Evolutionary conservation across 345 rosid species (phyloP).

Genomic region (Syzygium oleosum): DNA sequence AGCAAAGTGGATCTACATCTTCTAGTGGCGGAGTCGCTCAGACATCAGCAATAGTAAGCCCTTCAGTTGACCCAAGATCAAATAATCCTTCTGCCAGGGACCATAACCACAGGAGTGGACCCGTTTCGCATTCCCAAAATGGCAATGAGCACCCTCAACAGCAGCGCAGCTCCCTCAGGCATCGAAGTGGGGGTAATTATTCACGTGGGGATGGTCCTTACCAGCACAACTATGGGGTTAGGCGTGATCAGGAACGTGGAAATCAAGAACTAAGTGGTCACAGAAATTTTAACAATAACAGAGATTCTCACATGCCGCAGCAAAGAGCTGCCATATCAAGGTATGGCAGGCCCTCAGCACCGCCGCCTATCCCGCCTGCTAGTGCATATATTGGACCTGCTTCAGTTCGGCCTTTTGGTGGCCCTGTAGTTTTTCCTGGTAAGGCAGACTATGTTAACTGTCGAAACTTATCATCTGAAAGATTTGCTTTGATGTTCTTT

Average conservation of each 20-base stretch:
- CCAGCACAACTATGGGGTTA: constrained; percentile 58
- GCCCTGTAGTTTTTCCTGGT: constrained; percentile 59
- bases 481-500: constrained; percentile 11
- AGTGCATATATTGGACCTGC: constrained; percentile 38
- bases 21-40: constrained; percentile 32
- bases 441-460: constrained; percentile 28
- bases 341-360: constrained; percentile 37
- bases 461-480: neutral
- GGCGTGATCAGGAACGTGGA: constrained; percentile 73
- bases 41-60: constrained; percentile 24
- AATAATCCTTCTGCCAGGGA: constrained; percentile 48
- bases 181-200: constrained; percentile 45
- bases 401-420: constrained; percentile 43
- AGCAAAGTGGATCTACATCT: constrained; percentile 20
- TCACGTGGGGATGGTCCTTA: constrained; percentile 60
- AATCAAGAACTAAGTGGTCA: constrained; percentile 56
- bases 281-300: constrained; percentile 44
- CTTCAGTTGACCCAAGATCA: constrained; percentile 19
- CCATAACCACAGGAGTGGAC: constrained; percentile 42
- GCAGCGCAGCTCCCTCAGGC: constrained; percentile 46
- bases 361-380: constrained; percentile 32
- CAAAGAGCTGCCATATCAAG: constrained; percentile 50
- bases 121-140: constrained; percentile 36
- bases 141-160: constrained; percentile 58
- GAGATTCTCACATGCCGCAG: constrained; percentile 57